These are phyloP conservation scores for Fusarium succisae DNA, from an alignment of 2,329 filamentous ascomycete species.

Conservation along the genomic window DNA sequence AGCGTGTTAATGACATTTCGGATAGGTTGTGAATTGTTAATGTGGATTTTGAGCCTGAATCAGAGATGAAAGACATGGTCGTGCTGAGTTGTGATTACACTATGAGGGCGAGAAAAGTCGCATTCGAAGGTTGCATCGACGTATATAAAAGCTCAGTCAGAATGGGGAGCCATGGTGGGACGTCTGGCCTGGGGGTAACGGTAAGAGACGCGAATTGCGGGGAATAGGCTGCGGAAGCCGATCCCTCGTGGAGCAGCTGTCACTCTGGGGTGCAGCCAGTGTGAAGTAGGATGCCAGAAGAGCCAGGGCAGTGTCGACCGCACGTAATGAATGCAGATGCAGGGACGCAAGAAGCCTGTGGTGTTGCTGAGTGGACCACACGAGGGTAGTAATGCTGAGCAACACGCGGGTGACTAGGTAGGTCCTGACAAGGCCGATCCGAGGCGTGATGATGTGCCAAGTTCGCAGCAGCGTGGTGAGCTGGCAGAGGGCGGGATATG, in stretches of 20 bases:
- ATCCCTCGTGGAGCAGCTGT: conserved; percentile 40
- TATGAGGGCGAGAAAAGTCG: conserved; percentile 37
- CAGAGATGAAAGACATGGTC: conserved; percentile 41
- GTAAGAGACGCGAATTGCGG: conserved; percentile 37
- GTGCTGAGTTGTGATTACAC: conserved; percentile 37
- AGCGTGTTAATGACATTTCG: conserved; percentile 53
- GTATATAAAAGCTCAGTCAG: conserved; percentile 50
- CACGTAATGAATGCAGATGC: conserved; percentile 42
- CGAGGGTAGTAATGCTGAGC: conserved; percentile 21
- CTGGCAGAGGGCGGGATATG: conserved; percentile 47
- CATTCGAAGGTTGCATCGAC: conserved; percentile 48
- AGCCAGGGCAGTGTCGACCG: conserved; percentile 29
- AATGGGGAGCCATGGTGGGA: conserved; percentile 49
- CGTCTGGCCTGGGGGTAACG: conserved; percentile 40
- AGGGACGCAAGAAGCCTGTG: conserved; percentile 38
- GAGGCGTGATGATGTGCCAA: conserved; percentile 41
- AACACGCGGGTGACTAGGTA: conserved; percentile 31
- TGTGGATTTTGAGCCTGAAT: conserved; percentile 37
- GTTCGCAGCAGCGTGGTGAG: conserved; percentile 44
- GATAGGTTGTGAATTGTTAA: conserved; percentile 42
- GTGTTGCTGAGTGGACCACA: conserved; percentile 37
- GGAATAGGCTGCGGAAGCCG: conserved; percentile 40
- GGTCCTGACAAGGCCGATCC: conserved; percentile 41
- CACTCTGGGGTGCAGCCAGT: conserved; percentile 41
- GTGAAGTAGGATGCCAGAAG: conserved; percentile 24